A percentile compares a stretch with the other conserved stretches of the same genome.
These are phyloP conservation scores for Ascochyta viciae-villosae DNA, from an alignment of 2,329 filamentous ascomycete genomes.

Conservation along the genomic window DNA sequence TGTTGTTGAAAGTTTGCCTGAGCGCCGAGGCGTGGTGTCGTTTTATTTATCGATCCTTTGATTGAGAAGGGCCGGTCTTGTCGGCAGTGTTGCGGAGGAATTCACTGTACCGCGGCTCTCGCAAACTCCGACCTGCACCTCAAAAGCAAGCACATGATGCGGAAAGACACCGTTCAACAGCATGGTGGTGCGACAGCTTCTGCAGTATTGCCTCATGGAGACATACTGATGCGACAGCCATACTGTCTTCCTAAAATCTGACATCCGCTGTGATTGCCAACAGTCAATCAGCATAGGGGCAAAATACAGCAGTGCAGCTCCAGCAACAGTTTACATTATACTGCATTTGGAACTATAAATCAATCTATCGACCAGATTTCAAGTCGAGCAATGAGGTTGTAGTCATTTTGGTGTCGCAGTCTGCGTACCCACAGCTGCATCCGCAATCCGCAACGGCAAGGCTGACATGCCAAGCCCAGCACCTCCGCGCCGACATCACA, in stretches of 20 bases:
- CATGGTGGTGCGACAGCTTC: not conserved
- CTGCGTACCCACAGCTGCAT: not conserved
- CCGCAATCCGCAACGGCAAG: not conserved
- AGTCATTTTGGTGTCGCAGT: no score
- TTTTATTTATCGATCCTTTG: constrained; percentile 11
- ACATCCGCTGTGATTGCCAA: not conserved
- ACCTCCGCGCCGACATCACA: constrained; percentile 29
- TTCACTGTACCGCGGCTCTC: constrained; percentile 7
- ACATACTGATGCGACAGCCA: not conserved
- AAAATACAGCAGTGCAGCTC: not conserved
- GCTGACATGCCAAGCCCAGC: constrained; percentile 28
- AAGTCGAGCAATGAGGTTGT: no score
- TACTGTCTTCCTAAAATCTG: not conserved
- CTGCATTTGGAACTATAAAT: no score
- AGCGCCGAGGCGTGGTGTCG: not conserved
- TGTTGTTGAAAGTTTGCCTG: not conserved
- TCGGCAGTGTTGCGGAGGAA: constrained; percentile 7
- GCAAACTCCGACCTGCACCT: constrained; percentile 7
- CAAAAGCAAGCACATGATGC: constrained; percentile 1
- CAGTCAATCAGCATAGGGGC: not conserved
- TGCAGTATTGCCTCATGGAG: not conserved
- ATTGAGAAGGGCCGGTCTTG: not conserved
- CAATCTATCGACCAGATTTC: no score
- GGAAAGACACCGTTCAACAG: not conserved
- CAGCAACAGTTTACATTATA: no score